A percentile compares a stretch with the other conserved stretches of the same genome.
These are phyloP conservation scores for Termitomyces sp. DNA, from an alignment of 768 basidiomycete genomes.

Conservation along the genomic window DNA sequence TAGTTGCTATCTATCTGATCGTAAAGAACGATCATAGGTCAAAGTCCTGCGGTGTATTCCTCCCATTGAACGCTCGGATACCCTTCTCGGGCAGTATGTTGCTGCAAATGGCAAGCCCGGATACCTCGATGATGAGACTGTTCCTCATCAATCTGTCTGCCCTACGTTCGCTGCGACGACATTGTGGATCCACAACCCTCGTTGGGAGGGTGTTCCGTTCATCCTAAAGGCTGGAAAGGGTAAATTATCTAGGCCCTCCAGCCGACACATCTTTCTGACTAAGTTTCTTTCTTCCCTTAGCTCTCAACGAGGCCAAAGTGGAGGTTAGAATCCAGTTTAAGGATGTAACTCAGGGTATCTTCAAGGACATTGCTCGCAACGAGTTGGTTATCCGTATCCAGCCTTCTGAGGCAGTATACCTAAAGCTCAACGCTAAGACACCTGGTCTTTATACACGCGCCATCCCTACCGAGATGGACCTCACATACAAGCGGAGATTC, in stretches of 20 bases:
- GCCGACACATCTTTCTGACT: slow-evolving; percentile 1
- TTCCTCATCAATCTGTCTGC: slow-evolving; percentile 87
- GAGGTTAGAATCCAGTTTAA: slow-evolving; percentile 98
- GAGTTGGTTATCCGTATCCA: slow-evolving; percentile 98
- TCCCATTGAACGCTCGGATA: slow-evolving; percentile 70
- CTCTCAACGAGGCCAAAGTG: slow-evolving; percentile 97
- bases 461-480: slow-evolving; percentile 95
- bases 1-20: not conserved
- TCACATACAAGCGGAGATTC: slow-evolving; percentile 97
- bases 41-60: slow-evolving; percentile 93
- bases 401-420: slow-evolving; percentile 92
- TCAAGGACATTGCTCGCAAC: slow-evolving; percentile 93
- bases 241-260: slow-evolving; percentile 24
- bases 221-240: slow-evolving; percentile 98
- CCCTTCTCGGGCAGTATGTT: slow-evolving; percentile 93
- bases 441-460: slow-evolving; percentile 89
- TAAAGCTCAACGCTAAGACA: slow-evolving; percentile 94
- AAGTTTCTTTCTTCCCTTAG: slow-evolving; percentile 33
- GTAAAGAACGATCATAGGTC: slow-evolving; percentile 48
- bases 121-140: slow-evolving; percentile 96
- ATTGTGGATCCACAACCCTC: slow-evolving; percentile 88
- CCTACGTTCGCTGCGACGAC: slow-evolving; percentile 93
- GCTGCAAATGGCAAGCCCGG: slow-evolving; percentile 90
- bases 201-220: slow-evolving; percentile 99
- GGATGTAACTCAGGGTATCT: slow-evolving; percentile 95